These are phyloP conservation scores for Viola pubescens DNA, from an alignment of 441 rosid species.

Conservation along the genomic window DNA sequence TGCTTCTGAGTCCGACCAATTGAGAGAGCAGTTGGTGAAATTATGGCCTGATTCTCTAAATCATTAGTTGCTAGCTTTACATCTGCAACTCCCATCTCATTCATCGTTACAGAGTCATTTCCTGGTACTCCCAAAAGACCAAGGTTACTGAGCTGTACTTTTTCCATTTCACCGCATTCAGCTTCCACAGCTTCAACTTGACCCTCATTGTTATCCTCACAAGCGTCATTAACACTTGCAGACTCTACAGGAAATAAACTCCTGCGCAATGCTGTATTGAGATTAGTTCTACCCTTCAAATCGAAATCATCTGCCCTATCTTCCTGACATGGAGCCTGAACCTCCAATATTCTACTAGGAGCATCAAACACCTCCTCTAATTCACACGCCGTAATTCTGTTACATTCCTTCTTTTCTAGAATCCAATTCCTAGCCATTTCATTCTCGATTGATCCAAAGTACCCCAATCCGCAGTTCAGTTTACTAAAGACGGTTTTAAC, in stretches of 20 bases:
- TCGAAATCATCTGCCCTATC: conserved; percentile 16
- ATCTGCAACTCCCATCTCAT: conserved; percentile 20
- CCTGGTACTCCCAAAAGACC: conserved; percentile 20
- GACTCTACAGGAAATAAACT: conserved; percentile 7
- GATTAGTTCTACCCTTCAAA: conserved; percentile 12
- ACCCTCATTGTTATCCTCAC: conserved; percentile 8
- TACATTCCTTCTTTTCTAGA: conserved; percentile 9
- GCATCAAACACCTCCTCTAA: conserved; percentile 19
- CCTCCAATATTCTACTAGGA: conserved; percentile 17
- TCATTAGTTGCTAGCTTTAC: conserved; percentile 18
- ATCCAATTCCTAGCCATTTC: conserved; percentile 8
- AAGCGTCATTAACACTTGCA: conserved; percentile 12
- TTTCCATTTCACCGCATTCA: conserved; percentile 17
- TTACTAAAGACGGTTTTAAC: conserved; percentile 23
- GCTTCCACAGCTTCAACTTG: conserved; percentile 17
- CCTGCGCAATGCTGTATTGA: conserved; percentile 1
- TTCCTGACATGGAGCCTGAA: conserved; percentile 12
- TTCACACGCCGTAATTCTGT: conserved; percentile 16
- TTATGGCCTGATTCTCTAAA: conserved; percentile 16
- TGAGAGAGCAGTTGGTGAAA: conserved; percentile 17
- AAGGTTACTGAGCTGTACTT: conserved; percentile 12
- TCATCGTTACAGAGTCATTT: conserved; percentile 22
- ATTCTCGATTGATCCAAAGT: conserved; percentile 12
- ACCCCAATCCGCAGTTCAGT: conserved; percentile 14
- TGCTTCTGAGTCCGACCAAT: conserved; percentile 20